Conservation (phyloP, 768 basidiomycete species). For the Lepiota venenata region DNA sequence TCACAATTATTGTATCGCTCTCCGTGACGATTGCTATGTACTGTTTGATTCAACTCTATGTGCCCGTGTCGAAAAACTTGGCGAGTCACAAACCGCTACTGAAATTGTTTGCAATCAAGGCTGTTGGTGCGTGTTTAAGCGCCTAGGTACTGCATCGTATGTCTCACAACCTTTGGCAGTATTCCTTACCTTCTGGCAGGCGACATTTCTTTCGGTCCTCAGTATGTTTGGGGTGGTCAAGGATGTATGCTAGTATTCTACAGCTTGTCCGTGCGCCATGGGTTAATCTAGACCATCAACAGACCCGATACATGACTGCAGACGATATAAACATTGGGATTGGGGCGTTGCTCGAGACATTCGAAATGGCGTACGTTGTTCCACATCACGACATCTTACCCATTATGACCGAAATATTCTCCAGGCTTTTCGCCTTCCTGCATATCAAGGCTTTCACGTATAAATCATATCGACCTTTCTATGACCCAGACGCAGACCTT, state of each 20-base stretch:
- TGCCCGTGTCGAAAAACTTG: constrained; percentile 52
- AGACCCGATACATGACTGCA: constrained; percentile 70
- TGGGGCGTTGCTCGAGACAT: constrained; percentile 61
- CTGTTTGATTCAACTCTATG: constrained; percentile 68
- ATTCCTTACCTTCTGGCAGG: constrained; percentile 79
- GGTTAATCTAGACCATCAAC: background rate
- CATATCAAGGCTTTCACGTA: constrained; percentile 76
- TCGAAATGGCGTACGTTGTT: constrained; percentile 68
- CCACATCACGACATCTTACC: constrained; percentile 1
- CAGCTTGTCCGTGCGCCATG: background rate
- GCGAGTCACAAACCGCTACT: constrained; percentile 57
- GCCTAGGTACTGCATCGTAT: background rate
- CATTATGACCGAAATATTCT: constrained; percentile 5
- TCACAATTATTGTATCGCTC: constrained; percentile 56
- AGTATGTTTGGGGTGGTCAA: constrained; percentile 59
- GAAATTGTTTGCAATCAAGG: constrained; percentile 71
- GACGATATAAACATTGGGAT: constrained; percentile 72
- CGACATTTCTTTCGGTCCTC: constrained; percentile 54
- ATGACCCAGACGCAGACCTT: constrained; percentile 24
- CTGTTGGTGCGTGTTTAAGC: constrained; percentile 47
- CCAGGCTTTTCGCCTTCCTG: constrained; percentile 61
- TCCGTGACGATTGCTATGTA: constrained; percentile 81
- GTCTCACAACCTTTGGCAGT: constrained; percentile 32
- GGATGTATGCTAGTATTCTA: constrained; percentile 38
- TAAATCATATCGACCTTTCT: constrained; percentile 47